Percentiles rank a stretch among this genome's conserved stretches.
Conservation (phyloP, 192 early-diverging fungal genomes). For the Backusella psychrophila region DNA sequence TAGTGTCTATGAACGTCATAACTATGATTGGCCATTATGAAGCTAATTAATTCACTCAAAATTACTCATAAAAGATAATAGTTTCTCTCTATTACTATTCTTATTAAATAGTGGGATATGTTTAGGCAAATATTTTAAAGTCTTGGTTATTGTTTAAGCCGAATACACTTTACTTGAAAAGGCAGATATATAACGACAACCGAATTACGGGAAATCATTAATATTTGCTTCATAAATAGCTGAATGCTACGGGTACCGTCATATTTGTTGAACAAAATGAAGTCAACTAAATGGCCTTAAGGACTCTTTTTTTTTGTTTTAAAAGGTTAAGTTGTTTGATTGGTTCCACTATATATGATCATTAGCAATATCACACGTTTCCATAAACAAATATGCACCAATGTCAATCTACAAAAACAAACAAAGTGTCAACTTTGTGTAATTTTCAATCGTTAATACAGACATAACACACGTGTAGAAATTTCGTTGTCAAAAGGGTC, state of each 20-base stretch:
- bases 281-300: not conserved
- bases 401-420: constrained; percentile 1
- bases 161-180: too few relatives aligned
- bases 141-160: not conserved
- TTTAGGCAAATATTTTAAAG: not conserved
- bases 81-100: not conserved
- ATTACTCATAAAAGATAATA: not conserved
- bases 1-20: not conserved
- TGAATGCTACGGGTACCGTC: not conserved
- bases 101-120: not conserved
- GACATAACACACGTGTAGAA: not conserved
- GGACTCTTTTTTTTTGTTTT: not conserved
- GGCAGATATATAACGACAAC: not conserved
- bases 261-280: not conserved
- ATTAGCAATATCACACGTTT: not conserved
- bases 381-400: constrained; percentile 4
- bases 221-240: not conserved
- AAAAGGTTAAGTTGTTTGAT: not conserved
- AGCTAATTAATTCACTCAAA: not conserved
- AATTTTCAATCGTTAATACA: not conserved
- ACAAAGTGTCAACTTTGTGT: not conserved
- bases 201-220: not conserved
- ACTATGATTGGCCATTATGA: not conserved
- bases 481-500: not conserved
- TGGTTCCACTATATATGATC: not conserved